These are phyloP conservation scores for Hymenoscyphus infarciens DNA, from an alignment of 2,329 filamentous ascomycete species.

Conservation along the genomic window DNA sequence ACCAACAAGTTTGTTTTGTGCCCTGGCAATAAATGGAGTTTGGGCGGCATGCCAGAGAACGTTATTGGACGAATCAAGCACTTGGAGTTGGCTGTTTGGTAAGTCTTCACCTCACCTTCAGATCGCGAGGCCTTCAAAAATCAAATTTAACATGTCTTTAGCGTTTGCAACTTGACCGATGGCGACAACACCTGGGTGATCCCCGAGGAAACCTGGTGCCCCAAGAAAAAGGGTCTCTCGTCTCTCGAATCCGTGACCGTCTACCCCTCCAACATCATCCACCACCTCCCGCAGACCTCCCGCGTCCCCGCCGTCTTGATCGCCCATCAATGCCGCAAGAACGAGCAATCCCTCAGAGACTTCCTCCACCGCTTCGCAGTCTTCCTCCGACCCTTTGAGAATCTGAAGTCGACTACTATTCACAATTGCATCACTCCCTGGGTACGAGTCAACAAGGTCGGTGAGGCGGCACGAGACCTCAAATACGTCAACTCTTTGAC, in stretches of 20 bases:
- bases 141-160: background rate
- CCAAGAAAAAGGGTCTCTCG: background rate
- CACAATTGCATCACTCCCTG: background rate
- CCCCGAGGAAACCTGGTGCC: background rate
- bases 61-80: background rate
- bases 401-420: background rate
- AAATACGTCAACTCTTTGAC: background rate
- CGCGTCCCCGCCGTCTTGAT: background rate
- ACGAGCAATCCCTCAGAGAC: background rate
- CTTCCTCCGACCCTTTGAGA: background rate
- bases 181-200: background rate
- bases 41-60: background rate
- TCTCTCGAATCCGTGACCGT: background rate
- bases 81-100: background rate
- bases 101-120: background rate
- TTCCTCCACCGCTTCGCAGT: background rate
- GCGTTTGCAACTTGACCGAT: constrained; percentile 1
- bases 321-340: background rate
- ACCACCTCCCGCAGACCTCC: background rate
- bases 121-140: background rate
- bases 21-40: background rate
- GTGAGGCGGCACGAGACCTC: background rate
- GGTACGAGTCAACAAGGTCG: background rate
- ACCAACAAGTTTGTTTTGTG: background rate
- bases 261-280: background rate